Evolutionary conservation across 2,329 filamentous ascomycete species (phyloP), one percentile per base, ranked within the genome.

Genomic region (Alternaria longipes): DNA sequence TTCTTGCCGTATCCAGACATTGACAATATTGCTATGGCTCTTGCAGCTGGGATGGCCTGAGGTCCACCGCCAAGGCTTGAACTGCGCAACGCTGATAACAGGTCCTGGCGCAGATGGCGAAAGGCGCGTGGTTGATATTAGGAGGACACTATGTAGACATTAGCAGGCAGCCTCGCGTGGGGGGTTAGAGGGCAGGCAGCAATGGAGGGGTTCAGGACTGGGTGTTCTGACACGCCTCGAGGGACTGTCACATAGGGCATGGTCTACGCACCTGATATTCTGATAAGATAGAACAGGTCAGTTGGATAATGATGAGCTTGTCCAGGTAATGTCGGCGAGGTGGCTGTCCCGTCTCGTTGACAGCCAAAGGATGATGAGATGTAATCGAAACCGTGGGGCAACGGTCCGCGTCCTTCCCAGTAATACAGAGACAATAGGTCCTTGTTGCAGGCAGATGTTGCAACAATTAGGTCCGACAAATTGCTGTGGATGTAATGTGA

Each of bases 1-100:
- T 88, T 81, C 82, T 96, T 97, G 75, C 86, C 84, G 85, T 93
- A 94, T 81, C 90, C 90, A 80, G 91, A 90, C 91, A 94, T 94
- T 81, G 90, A 89, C 81, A 91, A 82, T 74, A 89, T 79, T 78
- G 82, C 78, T 78, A 65, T 69, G 65, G 67, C 68, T 67, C 72
- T 67, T 72, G 68, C 73, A 68, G 69, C 68, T 46, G 65, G 63
- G 51, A 66, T 72, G 66, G 83, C 77, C 85, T 84, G 81, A 82
- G 87, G 81, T 84, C 87, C 84, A 80, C 70, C 71, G 65, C 62
- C 66, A 58, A 72, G 70, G 66, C 68, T 69, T 70, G 72, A 72
- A 69, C 70, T 66, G 68, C 70, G 75, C 68, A 74, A 72, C 59
- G 71, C 65, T 55, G 73, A 54, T 34, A 73, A 60, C 58, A 64